phyloP scores from a whole-genome alignment of 257 asterid species.

The Ophiorrhiza pumila region DNA sequence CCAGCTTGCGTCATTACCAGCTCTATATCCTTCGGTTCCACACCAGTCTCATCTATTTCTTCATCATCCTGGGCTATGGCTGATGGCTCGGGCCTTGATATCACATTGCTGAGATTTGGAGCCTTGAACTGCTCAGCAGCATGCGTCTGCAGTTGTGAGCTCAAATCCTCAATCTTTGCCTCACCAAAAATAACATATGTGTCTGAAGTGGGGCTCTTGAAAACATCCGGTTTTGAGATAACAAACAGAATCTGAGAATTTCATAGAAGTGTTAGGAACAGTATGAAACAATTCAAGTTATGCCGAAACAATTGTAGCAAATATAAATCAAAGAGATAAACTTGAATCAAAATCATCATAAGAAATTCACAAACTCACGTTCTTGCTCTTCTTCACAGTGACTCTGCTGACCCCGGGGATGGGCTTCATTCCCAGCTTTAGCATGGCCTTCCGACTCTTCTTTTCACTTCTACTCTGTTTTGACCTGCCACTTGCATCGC shows the following conservation, averaged over 20 bases:
- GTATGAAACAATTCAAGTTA: background rate
- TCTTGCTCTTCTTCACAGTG: conserved; percentile 62
- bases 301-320: too few relatives aligned
- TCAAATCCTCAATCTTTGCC: conserved; percentile 57
- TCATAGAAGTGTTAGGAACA: background rate
- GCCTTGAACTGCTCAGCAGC: conserved; percentile 59
- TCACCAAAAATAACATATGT: conserved; percentile 57
- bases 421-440: conserved; percentile 68
- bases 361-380: conserved; percentile 28
- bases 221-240: conserved; percentile 61
- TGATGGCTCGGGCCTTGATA: conserved; percentile 51
- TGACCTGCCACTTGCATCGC: conserved; percentile 46
- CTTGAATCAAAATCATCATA: background rate
- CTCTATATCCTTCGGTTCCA: conserved; percentile 63
- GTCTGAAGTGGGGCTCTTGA: conserved; percentile 64
- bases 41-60: conserved; percentile 56
- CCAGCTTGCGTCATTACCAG: too few relatives aligned
- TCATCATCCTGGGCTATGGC: conserved; percentile 47
- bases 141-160: conserved; percentile 55
- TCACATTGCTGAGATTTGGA: conserved; percentile 33
- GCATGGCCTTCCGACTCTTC: conserved; percentile 66
- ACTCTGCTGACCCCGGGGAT: conserved; percentile 57
- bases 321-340: background rate
- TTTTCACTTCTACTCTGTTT: conserved; percentile 67
- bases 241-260: conserved; percentile 42